Base-by-base conservation (phyloP, 2,329 filamentous ascomycete species). In the Triangularia verruculosa region DNA sequence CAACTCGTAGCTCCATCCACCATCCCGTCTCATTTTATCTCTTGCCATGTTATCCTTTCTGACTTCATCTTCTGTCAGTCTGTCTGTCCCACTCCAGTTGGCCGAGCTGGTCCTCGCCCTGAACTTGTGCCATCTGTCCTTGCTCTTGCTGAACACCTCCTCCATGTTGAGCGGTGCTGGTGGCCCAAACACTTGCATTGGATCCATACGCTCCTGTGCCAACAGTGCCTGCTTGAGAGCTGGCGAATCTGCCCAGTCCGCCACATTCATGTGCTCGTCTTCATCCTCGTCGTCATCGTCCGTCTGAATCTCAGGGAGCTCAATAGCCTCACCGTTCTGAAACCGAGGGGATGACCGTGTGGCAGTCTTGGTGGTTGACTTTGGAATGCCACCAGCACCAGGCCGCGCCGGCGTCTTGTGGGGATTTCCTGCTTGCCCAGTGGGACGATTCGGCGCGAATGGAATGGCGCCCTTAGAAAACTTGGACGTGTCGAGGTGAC, bases 241-340 rank as follows among this genome's bases (percentile, higher is more conserved):
- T 11, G 94, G 93, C 2, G 92, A 92, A 72, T 97, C 90, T 4
- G 92, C 93, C 95, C 95, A 99, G 3, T 65, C 56, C 22, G 69
- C 65, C 11, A 92, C 85, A 61, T 72, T 73, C 28, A 77, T 72
- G 24, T 76, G 73, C 78, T 91, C 87, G 56, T 83, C 76, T 56
- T 79, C 79, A 32, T 83, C 83, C 32, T 79, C 78, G 57, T 94
- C 90, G 27, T 54, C 51, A 64, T 92, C 93, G 74, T 99, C 96
- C 1, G 95, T 98, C 67, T 93, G 88, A 70, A 99, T 98, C 70
- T 99, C 95, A 0, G 95, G 94, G 2, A 99, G 86, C 69, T 95
- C 90, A 71, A 99, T 97, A 59, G 85, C 86, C 64, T 99, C 95
- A 65, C 93, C 92, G 70, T 92, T 94, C 66, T 89, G 90, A 78